Evolutionary conservation across 495 filamentous ascomycete species (phyloP).

Genomic region (Neohortaea acidophila): DNA sequence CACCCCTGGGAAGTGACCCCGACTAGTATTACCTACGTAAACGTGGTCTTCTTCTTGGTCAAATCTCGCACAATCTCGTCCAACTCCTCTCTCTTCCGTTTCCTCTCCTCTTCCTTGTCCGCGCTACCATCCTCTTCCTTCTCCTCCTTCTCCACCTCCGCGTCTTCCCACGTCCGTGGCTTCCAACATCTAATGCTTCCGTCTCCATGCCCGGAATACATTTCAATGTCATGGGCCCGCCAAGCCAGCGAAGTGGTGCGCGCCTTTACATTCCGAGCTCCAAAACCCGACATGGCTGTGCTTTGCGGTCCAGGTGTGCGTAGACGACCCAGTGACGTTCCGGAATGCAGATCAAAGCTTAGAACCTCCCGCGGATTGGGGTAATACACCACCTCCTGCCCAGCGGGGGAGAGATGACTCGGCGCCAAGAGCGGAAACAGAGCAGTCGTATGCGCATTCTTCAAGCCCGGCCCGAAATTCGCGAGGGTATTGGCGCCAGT

Average conservation of each 20-base stretch:
- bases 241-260: conserved; percentile 56
- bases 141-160: conserved; percentile 24
- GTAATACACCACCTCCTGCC: conserved; percentile 53
- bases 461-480: conserved; percentile 65
- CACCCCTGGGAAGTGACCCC: too few species aligned
- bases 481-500: conserved; percentile 71
- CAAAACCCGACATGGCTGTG: background rate
- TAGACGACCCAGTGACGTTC: conserved; percentile 53
- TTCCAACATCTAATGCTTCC: conserved; percentile 44
- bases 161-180: conserved; percentile 36
- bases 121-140: conserved; percentile 27
- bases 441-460: conserved; percentile 47
- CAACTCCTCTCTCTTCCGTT: conserved; percentile 31
- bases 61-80: conserved; percentile 25
- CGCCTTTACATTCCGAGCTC: conserved; percentile 31
- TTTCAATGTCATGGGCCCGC: conserved; percentile 42
- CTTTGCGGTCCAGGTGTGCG: conserved; percentile 31
- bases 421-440: conserved; percentile 33
- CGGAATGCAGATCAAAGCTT: conserved; percentile 58
- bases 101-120: conserved; percentile 17
- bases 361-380: conserved; percentile 66
- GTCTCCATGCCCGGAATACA: conserved; percentile 44
- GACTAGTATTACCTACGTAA: too few species aligned
- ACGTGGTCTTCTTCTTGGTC: conserved; percentile 8
- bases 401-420: conserved; percentile 31